A percentile compares a stretch with the other conserved stretches of the same genome.
Evolutionary conservation across 2,329 filamentous ascomycete species (phyloP).

Genomic region (Neurospora sp.): DNA sequence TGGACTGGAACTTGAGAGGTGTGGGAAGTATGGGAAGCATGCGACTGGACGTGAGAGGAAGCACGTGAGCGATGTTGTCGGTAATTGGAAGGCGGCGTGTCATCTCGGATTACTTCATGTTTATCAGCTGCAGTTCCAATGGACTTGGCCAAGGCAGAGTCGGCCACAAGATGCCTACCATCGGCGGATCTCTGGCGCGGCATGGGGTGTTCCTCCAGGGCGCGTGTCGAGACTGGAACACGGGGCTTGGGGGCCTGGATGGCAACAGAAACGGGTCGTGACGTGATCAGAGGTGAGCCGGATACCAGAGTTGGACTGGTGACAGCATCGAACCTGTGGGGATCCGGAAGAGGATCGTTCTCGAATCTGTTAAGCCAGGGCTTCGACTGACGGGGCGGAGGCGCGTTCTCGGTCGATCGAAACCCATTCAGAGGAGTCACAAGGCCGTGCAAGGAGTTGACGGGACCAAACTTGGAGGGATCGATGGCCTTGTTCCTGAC

Average conservation of each 20-base stretch:
- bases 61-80: not conserved
- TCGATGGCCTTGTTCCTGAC: constrained; percentile 44
- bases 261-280: constrained; percentile 50
- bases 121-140: constrained; percentile 1
- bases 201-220: constrained; percentile 46
- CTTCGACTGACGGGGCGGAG: constrained; percentile 15
- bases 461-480: constrained; percentile 47
- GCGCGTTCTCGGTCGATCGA: constrained; percentile 21
- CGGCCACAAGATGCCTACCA: constrained; percentile 11
- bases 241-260: constrained; percentile 82
- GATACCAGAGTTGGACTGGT: constrained; percentile 41
- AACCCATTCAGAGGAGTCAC: constrained; percentile 48
- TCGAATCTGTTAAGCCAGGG: constrained; percentile 1
- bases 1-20: not conserved
- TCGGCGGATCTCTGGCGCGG: constrained; percentile 20
- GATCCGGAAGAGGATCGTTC: constrained; percentile 33
- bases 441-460: constrained; percentile 49
- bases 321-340: constrained; percentile 48
- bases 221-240: constrained; percentile 56
- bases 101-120: not conserved
- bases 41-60: not conserved
- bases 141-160: constrained; percentile 6
- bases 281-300: constrained; percentile 25
- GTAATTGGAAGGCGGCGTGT: not conserved
- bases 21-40: not conserved